Conservation (phyloP, 331 rosid species). For the Quercus phellos region DNA sequence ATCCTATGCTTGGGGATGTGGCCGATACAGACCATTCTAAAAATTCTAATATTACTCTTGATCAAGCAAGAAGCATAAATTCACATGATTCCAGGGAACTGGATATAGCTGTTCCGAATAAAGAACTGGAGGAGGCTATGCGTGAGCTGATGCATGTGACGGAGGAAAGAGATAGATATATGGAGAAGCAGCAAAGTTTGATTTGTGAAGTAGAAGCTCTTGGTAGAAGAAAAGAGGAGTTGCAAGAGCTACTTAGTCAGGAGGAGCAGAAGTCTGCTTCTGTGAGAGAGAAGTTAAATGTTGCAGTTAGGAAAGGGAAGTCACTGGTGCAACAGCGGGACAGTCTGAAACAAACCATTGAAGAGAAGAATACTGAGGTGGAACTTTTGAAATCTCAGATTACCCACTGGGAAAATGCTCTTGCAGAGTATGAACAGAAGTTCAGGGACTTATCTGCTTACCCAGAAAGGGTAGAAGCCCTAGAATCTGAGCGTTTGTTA, state of each 20-base stretch:
- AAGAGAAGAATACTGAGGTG: constrained; percentile 55
- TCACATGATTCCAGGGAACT: constrained; percentile 31
- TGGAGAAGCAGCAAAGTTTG: constrained; percentile 55
- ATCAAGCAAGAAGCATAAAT: constrained; percentile 35
- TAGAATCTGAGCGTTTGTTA: constrained; percentile 59
- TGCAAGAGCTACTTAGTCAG: constrained; percentile 69
- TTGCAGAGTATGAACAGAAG: constrained; percentile 63
- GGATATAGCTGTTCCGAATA: constrained; percentile 45
- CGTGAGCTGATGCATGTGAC: constrained; percentile 49
- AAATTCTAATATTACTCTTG: constrained; percentile 25
- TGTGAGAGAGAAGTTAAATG: constrained; percentile 74
- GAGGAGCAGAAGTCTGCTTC: constrained; percentile 93
- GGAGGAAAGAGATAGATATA: constrained; percentile 61
- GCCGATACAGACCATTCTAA: constrained; percentile 28
- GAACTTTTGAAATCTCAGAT: constrained; percentile 61
- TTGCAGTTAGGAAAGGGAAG: constrained; percentile 97
- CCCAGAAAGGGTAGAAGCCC: constrained; percentile 55
- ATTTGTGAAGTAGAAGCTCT: constrained; percentile 55
- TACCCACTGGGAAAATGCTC: constrained; percentile 35
- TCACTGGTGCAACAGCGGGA: constrained; percentile 80
- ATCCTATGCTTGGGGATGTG: constrained; percentile 28
- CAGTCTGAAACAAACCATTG: constrained; percentile 70
- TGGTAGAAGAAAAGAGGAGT: constrained; percentile 52
- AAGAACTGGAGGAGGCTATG: constrained; percentile 69
- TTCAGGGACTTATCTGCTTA: constrained; percentile 45